Evolutionary conservation across 305 asterid genomes (phyloP).

Genomic region (Solanum hybrid): DNA sequence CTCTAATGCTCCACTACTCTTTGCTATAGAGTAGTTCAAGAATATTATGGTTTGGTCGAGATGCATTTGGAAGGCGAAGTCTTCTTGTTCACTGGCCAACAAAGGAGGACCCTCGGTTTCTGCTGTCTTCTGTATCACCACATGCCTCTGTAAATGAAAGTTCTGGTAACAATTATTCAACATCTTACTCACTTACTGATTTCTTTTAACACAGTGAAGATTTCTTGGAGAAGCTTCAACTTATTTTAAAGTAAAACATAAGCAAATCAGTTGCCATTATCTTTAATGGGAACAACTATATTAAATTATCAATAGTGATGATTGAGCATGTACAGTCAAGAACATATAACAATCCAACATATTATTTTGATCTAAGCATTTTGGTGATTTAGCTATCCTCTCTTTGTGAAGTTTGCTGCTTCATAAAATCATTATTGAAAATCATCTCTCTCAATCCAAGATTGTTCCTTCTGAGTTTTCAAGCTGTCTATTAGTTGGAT

Average conservation of each 20-base stretch:
- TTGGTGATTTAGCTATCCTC: neutral
- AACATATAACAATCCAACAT: neutral
- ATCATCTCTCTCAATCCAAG: neutral
- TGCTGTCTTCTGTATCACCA: conserved; percentile 86
- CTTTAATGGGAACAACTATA: neutral
- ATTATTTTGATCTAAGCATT: neutral
- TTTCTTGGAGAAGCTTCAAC: neutral
- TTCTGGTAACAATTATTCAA: conserved; percentile 31
- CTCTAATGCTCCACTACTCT: conserved; percentile 17
- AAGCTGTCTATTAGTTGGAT: neutral
- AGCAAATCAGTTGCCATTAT: neutral
- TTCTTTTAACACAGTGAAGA: neutral
- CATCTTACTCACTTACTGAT: neutral
- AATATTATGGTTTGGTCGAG: conserved; percentile 93
- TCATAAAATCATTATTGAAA: neutral
- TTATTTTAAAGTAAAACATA: neutral
- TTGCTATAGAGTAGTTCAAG: conserved; percentile 63
- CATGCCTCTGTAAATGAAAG: conserved; percentile 27
- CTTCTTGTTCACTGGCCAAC: conserved; percentile 97
- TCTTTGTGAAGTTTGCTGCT: neutral
- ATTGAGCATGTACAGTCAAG: neutral
- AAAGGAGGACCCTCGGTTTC: conserved; percentile 55
- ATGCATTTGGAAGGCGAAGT: conserved; percentile 93
- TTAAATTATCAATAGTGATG: neutral
- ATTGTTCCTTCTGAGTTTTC: neutral